These are phyloP conservation scores for Russula compacta DNA, from an alignment of 768 basidiomycete genomes.

Conservation along the genomic window DNA sequence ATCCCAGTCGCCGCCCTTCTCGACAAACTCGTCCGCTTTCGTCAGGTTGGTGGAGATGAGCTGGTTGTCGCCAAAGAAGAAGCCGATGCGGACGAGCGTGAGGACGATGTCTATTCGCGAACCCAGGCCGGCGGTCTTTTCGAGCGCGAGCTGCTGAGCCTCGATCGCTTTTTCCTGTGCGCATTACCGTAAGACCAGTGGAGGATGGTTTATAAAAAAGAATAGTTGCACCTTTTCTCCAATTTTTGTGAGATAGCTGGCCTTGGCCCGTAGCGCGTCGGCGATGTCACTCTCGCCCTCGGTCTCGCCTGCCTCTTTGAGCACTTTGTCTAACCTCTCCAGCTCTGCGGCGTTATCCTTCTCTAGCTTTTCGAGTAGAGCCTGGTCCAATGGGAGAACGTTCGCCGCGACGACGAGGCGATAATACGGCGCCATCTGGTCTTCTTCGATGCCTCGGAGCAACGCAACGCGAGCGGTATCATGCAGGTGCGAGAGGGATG, in stretches of 20 bases:
- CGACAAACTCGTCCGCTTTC: slow-evolving; percentile 82
- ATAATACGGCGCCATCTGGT: slow-evolving; percentile 89
- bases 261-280: slow-evolving; percentile 76
- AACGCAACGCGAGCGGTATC: slow-evolving; percentile 55
- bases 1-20: slow-evolving; percentile 98
- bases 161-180: slow-evolving; percentile 67
- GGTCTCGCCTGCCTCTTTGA: slow-evolving; percentile 81
- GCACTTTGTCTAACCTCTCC: slow-evolving; percentile 60
- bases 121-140: slow-evolving; percentile 89
- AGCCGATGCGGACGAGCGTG: slow-evolving; percentile 77
- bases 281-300: slow-evolving; percentile 92
- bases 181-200: neutral
- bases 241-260: slow-evolving; percentile 79
- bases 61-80: slow-evolving; percentile 78
- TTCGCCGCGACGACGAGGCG: slow-evolving; percentile 43
- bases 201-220: neutral
- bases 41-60: slow-evolving; percentile 64
- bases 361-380: slow-evolving; percentile 50
- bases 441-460: slow-evolving; percentile 65
- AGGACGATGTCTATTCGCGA: slow-evolving; percentile 90
- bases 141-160: slow-evolving; percentile 75
- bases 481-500: slow-evolving; percentile 53
- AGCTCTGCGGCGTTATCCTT: slow-evolving; percentile 66
- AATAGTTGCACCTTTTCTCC: slow-evolving; percentile 55
- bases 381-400: slow-evolving; percentile 41